Percentiles rank a stretch among this genome's conserved stretches.
Conservation (phyloP, 2,329 filamentous ascomycete genomes). For the Plectosphaerella plurivora region DNA sequence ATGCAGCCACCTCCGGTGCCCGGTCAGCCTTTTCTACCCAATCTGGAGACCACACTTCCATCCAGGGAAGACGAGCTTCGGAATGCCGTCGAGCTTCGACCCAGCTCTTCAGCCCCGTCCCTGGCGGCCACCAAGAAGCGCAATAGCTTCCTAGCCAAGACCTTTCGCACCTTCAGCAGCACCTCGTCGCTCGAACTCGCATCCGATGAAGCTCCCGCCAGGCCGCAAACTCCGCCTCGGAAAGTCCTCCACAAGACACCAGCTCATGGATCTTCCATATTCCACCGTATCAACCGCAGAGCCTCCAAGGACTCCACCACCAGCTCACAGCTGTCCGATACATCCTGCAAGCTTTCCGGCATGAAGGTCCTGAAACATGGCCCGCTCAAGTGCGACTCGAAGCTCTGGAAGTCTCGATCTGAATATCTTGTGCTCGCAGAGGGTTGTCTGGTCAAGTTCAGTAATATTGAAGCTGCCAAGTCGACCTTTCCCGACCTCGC, state of each 20-base stretch:
- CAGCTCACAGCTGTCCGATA: constrained; percentile 16
- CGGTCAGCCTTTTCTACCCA: background rate
- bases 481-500: constrained; percentile 41
- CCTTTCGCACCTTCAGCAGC: constrained; percentile 13
- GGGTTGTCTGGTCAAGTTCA: constrained; percentile 46
- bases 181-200: constrained; percentile 9
- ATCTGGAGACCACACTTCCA: background rate
- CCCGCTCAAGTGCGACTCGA: constrained; percentile 43
- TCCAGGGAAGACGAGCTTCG: background rate
- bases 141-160: constrained; percentile 12
- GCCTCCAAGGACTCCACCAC: constrained; percentile 31
- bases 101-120: constrained; percentile 1
- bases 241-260: constrained; percentile 29
- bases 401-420: constrained; percentile 42
- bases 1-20: constrained; percentile 7
- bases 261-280: constrained; percentile 24
- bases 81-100: background rate
- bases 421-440: constrained; percentile 50
- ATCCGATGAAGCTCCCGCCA: constrained; percentile 3
- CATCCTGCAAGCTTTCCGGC: constrained; percentile 2
- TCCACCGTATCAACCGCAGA: constrained; percentile 34
- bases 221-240: constrained; percentile 4
- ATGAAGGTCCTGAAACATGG: constrained; percentile 41
- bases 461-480: constrained; percentile 40
- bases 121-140: constrained; percentile 8